A percentile compares a stretch with the other conserved stretches of the same genome.
Evolutionary conservation across 371 early-diverging fungal species (phyloP).

Genomic region (Apophysomyces ossiformis): DNA sequence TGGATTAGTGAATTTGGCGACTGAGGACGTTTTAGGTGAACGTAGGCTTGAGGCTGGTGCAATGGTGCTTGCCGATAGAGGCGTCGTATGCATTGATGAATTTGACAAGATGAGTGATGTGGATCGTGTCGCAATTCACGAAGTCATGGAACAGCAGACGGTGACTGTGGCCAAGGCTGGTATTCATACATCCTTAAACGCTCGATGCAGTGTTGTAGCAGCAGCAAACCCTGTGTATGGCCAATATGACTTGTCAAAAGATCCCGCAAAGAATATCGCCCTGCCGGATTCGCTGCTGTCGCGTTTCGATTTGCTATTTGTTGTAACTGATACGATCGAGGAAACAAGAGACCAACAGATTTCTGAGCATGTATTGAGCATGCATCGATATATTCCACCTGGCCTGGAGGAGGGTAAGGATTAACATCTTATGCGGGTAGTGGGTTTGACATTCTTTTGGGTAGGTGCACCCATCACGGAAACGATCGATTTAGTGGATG

Average conservation of each 20-base stretch:
- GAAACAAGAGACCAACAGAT: conserved; percentile 86
- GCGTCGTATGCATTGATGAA: conserved; percentile 99
- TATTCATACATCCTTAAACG: conserved; percentile 98
- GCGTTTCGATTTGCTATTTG: conserved; percentile 99
- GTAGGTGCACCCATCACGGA: conserved; percentile 74
- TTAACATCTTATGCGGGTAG: conserved; percentile 14
- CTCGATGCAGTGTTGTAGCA: conserved; percentile 98
- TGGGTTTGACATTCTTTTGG: conserved; percentile 3
- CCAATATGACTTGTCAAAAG: conserved; percentile 78
- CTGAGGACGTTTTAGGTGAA: conserved; percentile 61
- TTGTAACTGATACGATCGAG: conserved; percentile 92
- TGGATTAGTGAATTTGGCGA: neutral
- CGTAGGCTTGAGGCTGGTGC: conserved; percentile 98
- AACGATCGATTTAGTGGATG: conserved; percentile 54
- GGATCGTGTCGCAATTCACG: conserved; percentile 99
- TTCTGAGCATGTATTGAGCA: conserved; percentile 89
- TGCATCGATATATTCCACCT: conserved; percentile 91
- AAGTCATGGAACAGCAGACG: conserved; percentile 99
- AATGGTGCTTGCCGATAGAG: conserved; percentile 99
- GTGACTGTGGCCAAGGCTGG: conserved; percentile 99
- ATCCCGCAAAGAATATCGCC: conserved; percentile 97
- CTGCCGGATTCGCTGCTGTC: conserved; percentile 97
- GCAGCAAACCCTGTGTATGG: conserved; percentile 99
- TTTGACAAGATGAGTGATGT: conserved; percentile 99
- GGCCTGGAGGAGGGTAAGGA: conserved; percentile 83